Evolutionary conservation across 23 red algal genomes (phyloP), one percentile per base, ranked within the genome.

Genomic region (Cyanidium caldarium): DNA sequence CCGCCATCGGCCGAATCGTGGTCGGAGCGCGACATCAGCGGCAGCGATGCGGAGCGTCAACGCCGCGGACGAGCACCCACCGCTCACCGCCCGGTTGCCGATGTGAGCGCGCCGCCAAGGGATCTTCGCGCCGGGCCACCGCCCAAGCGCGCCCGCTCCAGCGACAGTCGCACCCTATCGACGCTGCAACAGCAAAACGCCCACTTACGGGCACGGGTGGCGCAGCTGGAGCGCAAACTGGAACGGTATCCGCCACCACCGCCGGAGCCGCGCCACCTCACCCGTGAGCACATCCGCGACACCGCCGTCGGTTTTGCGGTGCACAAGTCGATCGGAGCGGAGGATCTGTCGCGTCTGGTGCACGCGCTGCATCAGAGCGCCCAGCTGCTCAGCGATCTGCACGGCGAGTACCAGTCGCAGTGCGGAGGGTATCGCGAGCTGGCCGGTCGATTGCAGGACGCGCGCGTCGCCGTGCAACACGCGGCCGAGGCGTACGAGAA

Each of bases 241-340:
- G 51, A 61, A 25, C 19, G 31, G 51, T 61, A 61, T 61, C 51
- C 51, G 51, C 51, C 51, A 7, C n/a, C 51, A 61, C 51, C 51
- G 13, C 51, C 51, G 51, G 51, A 61, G 21, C 51, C 51, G 3
- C 19, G n/a, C 10, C 51, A 16, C n/a, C 21, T 61, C 5, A 61
- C 51, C 10, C 51, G 19, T 61, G 51, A 61, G n/a, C n/a, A 16
- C 3, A 61, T 61, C 31, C 51, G 51, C 7, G 51, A 16, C 7
- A 61, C n/a, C 21, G 51, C 23, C 19, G 7, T 28, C 7, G 51
- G 51, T 28, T 25, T 61, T 5, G 31, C 51, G 13, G 31, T 16
- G 19, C 51, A 28, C 19, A 16, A 28, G 5, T 28, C n/a, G 19
- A 61, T 61, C 31, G 51, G 51, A 14, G 51, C 51, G 5, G 51